A percentile compares a stretch with the other conserved stretches of the same genome.
Evolutionary conservation across 2,329 filamentous ascomycete species (phyloP).

Genomic region (Aurifilum marmelostoma): DNA sequence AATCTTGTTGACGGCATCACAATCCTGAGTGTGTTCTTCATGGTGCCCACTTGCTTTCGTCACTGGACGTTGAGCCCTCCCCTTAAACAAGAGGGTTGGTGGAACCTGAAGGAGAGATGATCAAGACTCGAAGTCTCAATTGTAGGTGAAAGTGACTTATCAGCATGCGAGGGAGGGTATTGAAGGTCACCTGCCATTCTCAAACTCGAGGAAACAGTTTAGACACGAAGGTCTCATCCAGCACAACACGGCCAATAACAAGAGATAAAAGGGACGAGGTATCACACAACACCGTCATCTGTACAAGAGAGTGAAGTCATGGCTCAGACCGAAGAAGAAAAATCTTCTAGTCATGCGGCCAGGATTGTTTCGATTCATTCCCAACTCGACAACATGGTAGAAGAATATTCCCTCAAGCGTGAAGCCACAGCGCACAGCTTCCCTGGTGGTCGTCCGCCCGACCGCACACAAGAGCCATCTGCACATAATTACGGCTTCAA

Average conservation of each 20-base stretch:
- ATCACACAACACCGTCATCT: neutral
- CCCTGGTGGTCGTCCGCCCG: no score
- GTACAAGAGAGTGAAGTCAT: neutral
- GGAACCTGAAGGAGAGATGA: no score
- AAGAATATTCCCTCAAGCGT: neutral
- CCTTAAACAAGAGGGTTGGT: no score
- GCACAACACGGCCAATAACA: no score
- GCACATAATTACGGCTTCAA: neutral
- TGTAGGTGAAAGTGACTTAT: neutral
- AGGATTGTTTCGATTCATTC: neutral
- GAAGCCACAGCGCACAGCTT: neutral
- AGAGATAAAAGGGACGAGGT: neutral
- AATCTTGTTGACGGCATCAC: neutral
- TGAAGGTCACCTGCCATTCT: neutral
- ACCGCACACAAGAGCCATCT: no score
- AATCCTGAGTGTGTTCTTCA: neutral
- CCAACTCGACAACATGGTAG: no score
- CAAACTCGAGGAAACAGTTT: neutral
- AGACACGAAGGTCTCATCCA: neutral
- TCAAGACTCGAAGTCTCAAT: neutral
- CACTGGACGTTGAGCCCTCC: neutral
- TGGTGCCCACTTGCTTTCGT: neutral
- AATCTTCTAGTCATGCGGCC: neutral
- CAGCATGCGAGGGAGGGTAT: no score
- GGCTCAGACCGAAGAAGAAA: neutral